phyloP scores from a whole-genome alignment of 345 rosid species.

The Lenwebbia sp. region DNA sequence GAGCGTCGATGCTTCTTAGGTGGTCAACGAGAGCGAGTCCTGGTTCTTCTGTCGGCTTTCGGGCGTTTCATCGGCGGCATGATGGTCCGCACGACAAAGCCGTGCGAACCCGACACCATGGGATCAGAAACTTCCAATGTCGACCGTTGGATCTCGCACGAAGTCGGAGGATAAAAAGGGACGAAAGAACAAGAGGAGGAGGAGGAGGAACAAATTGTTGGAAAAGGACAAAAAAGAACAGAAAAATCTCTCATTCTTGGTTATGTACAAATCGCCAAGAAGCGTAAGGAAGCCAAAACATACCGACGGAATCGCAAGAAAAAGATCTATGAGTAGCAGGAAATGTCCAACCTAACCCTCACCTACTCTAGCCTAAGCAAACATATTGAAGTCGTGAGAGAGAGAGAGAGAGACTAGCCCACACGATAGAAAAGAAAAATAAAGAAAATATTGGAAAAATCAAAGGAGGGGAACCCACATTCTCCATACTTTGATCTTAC shows the following conservation, averaged over 20 bases:
- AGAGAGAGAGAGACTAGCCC: too few species aligned
- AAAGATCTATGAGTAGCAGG: background rate
- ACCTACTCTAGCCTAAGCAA: background rate
- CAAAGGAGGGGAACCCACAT: background rate
- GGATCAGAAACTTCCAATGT: background rate
- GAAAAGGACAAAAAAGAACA: background rate
- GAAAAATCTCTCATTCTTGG: background rate
- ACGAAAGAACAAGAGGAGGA: background rate
- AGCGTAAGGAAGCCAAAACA: background rate
- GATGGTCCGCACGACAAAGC: background rate
- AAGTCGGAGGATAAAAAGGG: background rate
- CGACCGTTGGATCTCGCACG: background rate
- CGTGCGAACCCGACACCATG: background rate
- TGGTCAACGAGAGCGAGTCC: background rate
- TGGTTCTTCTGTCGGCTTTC: background rate
- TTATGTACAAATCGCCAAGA: background rate
- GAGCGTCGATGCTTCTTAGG: too few species aligned
- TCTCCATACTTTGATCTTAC: conserved; percentile 45
- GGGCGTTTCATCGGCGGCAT: background rate
- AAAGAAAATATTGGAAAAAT: too few species aligned
- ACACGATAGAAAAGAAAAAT: too few species aligned
- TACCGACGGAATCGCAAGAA: background rate
- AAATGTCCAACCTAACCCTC: background rate
- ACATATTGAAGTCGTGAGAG: background rate
- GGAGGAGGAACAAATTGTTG: background rate